Evolutionary conservation across 2,329 filamentous ascomycete species (phyloP), one percentile per base, ranked within the genome.

Genomic region (Paecilomyces sp.): DNA sequence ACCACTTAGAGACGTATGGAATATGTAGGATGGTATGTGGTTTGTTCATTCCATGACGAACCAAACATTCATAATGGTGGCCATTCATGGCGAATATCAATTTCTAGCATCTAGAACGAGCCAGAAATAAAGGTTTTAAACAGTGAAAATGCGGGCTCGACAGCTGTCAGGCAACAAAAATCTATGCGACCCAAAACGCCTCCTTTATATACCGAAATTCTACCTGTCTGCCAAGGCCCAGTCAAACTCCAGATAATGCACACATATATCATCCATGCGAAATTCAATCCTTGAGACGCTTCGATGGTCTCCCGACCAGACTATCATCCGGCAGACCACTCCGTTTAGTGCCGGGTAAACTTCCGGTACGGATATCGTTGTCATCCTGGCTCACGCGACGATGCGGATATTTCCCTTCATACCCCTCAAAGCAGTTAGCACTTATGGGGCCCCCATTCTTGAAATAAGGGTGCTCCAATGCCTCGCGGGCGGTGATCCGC

Each of bases 391-490:
- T 96, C 50, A 99, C 92, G 55, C 93, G 85, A 7, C 94, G 84
- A 69, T 92, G 87, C 0, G 94, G 94, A 73, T 99, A 99, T 69
- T 94, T 91, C 63, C 86, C 86, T 75, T 91, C 91, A 57, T 92
- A 82, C 0, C 92, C 92, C 69, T 96, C 91, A 66, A 99, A 99
- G 70, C 92, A 97, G 71, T 96, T 94, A 47, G 86, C 82, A 50
- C 84, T 88, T 18, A 94, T 85, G 61, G 86, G 85, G 24, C 87
- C 67, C 2, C 87, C 82, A 18, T 86, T 87, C 34, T 80, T 84
- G 73, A 99, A 99, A 75, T 97, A 97, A 0, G 90, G 86, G 67
- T 97, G 92, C 67, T 91, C 85, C n/a, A 99, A 80, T 1, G 94
- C 94, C 68, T 92, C 85, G 52, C 91, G 88, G 0, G 94, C 94